Conservation (phyloP, 345 rosid genomes). For the Murraya koenigii region DNA sequence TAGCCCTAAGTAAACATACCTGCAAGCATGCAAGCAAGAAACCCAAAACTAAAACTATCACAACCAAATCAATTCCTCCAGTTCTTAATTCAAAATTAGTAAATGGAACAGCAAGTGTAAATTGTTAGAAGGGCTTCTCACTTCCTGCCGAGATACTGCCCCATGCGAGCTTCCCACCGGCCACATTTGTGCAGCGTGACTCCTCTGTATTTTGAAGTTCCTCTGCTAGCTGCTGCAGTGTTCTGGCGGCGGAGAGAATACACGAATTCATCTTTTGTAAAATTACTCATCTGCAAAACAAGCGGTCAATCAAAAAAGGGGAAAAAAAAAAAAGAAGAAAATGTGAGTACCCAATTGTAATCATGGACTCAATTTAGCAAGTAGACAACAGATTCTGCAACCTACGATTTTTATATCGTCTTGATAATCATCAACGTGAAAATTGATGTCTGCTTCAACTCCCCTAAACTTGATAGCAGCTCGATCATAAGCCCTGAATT, state of each 20-base stretch:
- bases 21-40: constrained; percentile 33
- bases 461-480: constrained; percentile 88
- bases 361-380: not conserved
- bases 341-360: not conserved
- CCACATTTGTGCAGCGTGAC: constrained; percentile 79
- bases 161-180: constrained; percentile 83
- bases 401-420: constrained; percentile 70
- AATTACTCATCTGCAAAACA: constrained; percentile 47
- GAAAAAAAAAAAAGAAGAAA: not conserved
- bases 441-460: constrained; percentile 79
- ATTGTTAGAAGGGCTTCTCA: constrained; percentile 22
- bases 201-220: constrained; percentile 70
- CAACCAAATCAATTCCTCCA: constrained; percentile 8
- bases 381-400: not conserved
- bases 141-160: constrained; percentile 81
- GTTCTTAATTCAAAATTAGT: not conserved
- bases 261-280: constrained; percentile 74
- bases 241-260: constrained; percentile 72
- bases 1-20: constrained; percentile 95
- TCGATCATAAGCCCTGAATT: constrained; percentile 74
- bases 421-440: constrained; percentile 51
- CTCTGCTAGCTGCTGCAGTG: constrained; percentile 62
- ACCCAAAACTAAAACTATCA: constrained; percentile 18
- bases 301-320: not conserved
- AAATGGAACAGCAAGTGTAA: not conserved